Conservation (phyloP, 75 land plant species). For the Sequoia sempervirens region DNA sequence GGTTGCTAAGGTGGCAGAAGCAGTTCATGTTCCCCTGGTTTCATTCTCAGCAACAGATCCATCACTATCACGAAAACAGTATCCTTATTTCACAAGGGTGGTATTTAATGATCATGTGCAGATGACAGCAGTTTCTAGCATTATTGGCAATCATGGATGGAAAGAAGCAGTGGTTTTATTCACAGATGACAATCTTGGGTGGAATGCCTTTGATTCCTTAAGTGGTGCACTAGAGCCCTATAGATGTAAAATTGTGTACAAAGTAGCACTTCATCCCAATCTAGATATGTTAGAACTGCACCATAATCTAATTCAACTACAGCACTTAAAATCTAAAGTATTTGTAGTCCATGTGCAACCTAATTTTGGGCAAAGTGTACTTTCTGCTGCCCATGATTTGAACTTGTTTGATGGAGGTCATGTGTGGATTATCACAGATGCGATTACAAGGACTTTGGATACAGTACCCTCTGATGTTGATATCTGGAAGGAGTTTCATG, state of each 20-base stretch:
- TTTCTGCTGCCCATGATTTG: slow-evolving; percentile 25
- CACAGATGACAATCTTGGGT: slow-evolving; percentile 36
- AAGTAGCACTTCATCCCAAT: slow-evolving; percentile 21
- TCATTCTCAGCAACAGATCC: slow-evolving; percentile 47
- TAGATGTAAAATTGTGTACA: slow-evolving; percentile 29
- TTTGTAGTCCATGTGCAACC: slow-evolving; percentile 44
- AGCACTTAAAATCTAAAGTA: slow-evolving; percentile 24
- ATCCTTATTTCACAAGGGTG: slow-evolving; percentile 37
- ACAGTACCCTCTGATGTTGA: background rate
- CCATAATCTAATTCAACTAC: slow-evolving; percentile 3
- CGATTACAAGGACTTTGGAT: slow-evolving; percentile 21
- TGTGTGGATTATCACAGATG: slow-evolving; percentile 42
- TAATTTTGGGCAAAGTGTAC: slow-evolving; percentile 13
- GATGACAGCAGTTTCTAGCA: slow-evolving; percentile 30
- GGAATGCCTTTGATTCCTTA: slow-evolving; percentile 29
- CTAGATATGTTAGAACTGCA: slow-evolving; percentile 9
- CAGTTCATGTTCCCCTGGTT: slow-evolving; percentile 37
- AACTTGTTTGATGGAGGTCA: slow-evolving; percentile 28
- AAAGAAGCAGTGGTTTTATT: slow-evolving; percentile 29
- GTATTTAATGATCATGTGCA: slow-evolving; percentile 33
- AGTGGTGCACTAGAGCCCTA: slow-evolving; percentile 19
- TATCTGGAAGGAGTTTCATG: slow-evolving; percentile 14
- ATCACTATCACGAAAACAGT: slow-evolving; percentile 31
- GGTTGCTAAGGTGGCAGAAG: slow-evolving; percentile 38
- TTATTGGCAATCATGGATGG: slow-evolving; percentile 39